phyloP scores from a whole-genome alignment of 202 grass and related monocot genomes.

The Saccharum hybrid region DNA sequence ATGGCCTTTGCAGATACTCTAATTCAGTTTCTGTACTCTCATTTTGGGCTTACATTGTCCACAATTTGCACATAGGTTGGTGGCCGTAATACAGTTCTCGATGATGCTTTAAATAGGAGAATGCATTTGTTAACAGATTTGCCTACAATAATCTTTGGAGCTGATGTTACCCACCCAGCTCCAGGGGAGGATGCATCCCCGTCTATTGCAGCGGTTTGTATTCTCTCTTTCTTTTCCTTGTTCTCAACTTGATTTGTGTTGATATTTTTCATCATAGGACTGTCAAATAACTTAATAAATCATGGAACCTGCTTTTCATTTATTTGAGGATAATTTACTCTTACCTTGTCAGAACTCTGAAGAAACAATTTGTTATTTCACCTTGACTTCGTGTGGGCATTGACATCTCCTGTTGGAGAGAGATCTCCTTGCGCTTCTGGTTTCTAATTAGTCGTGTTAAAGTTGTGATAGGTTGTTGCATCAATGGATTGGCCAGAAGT shows the following conservation, averaged over 20 bases:
- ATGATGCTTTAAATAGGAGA: conserved; percentile 52
- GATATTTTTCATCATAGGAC: background rate
- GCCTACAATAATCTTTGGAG: conserved; percentile 70
- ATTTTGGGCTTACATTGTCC: background rate
- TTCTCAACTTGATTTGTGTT: background rate
- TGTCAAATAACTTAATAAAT: no score
- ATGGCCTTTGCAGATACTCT: background rate
- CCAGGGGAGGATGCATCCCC: conserved; percentile 56
- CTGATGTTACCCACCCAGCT: conserved; percentile 74
- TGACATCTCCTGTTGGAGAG: background rate
- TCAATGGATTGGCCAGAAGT: conserved; percentile 86
- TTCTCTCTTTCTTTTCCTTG: background rate
- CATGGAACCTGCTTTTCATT: background rate
- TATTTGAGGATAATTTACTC: background rate
- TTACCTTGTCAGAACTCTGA: no score
- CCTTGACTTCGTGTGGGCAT: background rate
- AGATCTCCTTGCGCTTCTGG: background rate
- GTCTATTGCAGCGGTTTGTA: conserved; percentile 62
- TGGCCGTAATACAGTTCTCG: conserved; percentile 60
- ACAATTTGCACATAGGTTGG: conserved; percentile 44
- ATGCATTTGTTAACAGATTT: conserved; percentile 60
- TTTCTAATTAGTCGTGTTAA: background rate
- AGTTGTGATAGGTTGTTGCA: conserved; percentile 59
- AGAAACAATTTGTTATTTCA: background rate
- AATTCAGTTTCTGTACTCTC: background rate